Percentiles rank a stretch among this genome's conserved stretches.
phyloP scores from a whole-genome alignment of 2,329 filamentous ascomycete species.

The Simplicillium aogashimaense region DNA sequence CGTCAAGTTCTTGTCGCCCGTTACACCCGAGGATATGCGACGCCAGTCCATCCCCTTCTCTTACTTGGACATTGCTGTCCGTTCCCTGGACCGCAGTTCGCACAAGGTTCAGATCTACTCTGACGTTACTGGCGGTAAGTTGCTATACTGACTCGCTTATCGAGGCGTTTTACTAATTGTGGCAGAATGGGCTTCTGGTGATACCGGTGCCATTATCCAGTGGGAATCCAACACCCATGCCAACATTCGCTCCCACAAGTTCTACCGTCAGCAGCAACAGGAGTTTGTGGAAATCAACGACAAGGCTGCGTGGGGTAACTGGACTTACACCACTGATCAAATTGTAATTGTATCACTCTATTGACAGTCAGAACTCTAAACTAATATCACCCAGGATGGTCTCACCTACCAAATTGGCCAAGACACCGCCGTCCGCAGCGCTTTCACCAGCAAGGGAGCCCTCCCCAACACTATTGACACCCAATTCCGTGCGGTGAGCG shows the following conservation, averaged over 20 bases:
- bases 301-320: slow-evolving; percentile 71
- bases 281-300: slow-evolving; percentile 60
- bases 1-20: slow-evolving; percentile 60
- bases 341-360: background rate
- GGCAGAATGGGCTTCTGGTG: slow-evolving; percentile 62
- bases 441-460: slow-evolving; percentile 53
- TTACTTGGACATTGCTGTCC: slow-evolving; percentile 56
- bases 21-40: slow-evolving; percentile 55
- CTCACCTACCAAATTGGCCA: slow-evolving; percentile 62
- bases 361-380: background rate
- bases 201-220: slow-evolving; percentile 41
- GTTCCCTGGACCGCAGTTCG: slow-evolving; percentile 47
- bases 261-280: slow-evolving; percentile 49
- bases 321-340: slow-evolving; percentile 65
- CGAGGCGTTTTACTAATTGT: slow-evolving; percentile 2
- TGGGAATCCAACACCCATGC: slow-evolving; percentile 49
- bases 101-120: slow-evolving; percentile 64
- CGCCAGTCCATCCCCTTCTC: slow-evolving; percentile 62
- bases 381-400: slow-evolving; percentile 21
- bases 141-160: slow-evolving; percentile 38
- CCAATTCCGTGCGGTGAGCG: slow-evolving; percentile 38
- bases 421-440: slow-evolving; percentile 53
- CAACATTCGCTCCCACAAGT: slow-evolving; percentile 53
- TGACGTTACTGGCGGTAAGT: slow-evolving; percentile 44
- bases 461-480: slow-evolving; percentile 56